Conservation (phyloP, 2,329 filamentous ascomycete species). For the Sclerotinia spermophila region DNA sequence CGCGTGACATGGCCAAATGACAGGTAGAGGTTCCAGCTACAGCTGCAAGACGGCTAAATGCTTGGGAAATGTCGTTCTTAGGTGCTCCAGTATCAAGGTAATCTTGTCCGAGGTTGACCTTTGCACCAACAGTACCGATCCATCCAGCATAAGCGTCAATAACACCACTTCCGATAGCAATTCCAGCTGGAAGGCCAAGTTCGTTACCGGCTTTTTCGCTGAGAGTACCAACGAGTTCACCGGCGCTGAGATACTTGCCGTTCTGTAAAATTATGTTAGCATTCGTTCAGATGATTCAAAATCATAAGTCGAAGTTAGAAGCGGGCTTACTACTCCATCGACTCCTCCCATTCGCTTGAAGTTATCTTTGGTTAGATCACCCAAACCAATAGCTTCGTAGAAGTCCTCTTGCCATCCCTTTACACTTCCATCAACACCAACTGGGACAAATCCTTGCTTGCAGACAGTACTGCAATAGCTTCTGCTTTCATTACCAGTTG, state of each 20-base stretch:
- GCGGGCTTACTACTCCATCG: constrained; percentile 78
- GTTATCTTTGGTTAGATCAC: constrained; percentile 76
- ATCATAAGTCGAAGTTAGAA: constrained; percentile 40
- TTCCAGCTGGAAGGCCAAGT: constrained; percentile 79
- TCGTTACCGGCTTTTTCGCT: constrained; percentile 79
- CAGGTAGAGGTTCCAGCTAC: constrained; percentile 97
- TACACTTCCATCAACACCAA: constrained; percentile 94
- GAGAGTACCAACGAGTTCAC: constrained; percentile 81
- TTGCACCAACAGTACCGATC: constrained; percentile 98
- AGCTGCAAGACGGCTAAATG: constrained; percentile 86
- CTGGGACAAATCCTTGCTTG: constrained; percentile 94
- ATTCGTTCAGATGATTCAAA: constrained; percentile 10
- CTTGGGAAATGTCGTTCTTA: constrained; percentile 85
- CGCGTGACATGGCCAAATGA: constrained; percentile 90
- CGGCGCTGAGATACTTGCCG: constrained; percentile 84
- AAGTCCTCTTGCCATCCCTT: constrained; percentile 99
- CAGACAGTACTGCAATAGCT: constrained; percentile 96
- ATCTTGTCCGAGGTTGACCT: constrained; percentile 70
- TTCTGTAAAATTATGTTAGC: constrained; percentile 56
- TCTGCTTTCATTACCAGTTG: constrained; percentile 84
- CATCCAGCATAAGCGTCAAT: constrained; percentile 98
- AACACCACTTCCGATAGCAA: constrained; percentile 91
- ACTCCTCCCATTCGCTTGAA: constrained; percentile 95
- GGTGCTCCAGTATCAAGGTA: constrained; percentile 64
- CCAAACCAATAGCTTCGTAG: constrained; percentile 78